Evolutionary conservation across 202 grass and related monocot genomes (phyloP), one percentile per base, ranked within the genome.

Genomic region (Tripidium arundinaceum): DNA sequence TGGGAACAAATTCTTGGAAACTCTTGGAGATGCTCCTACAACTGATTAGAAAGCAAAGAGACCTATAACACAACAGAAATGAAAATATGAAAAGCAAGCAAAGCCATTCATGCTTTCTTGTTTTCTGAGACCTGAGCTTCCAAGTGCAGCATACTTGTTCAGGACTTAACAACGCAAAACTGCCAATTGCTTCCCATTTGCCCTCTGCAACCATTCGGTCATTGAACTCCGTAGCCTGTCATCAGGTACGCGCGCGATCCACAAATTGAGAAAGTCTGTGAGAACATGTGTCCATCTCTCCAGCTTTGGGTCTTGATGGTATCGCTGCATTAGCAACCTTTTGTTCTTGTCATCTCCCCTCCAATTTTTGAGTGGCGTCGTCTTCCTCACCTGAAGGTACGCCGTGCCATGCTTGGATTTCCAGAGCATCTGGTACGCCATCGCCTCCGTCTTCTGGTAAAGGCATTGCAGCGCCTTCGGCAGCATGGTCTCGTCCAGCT

Each of bases 331-430:
- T 14, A 59, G 36, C 16, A n/a, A 6, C 47, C 25, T 76, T 3
- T 2, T 68, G 19, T 7, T 68, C 49, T 8, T 52, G 18, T 4
- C 0, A 43, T 8, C 25, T 11, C 16, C 16, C 1, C 2, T 14
- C 38, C n/a, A 7, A 0, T 26, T 15, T 14, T 21, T 39, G 4
- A 0, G n/a, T 4, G 50, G 69, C 9, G 49, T 28, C 22, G 22
- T 71, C 74, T 78, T 84, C 54, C 28, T 68, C 41, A 62, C 65
- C n/a, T 27, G 75, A 37, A 84, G 52, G 31, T 70, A 61, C 1
- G 74, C 82, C 0, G 29, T 34, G 40, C 65, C 74, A 50, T 84
- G 82, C 0, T 33, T 50, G 1, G 65, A 50, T 22, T 60, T 70
- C 65, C 67, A 69, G 3, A 77, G 41, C 15, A 84, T 49, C 11